Evolutionary conservation across 768 basidiomycete species (phyloP).

Genomic region (Pleurotus sapidus): DNA sequence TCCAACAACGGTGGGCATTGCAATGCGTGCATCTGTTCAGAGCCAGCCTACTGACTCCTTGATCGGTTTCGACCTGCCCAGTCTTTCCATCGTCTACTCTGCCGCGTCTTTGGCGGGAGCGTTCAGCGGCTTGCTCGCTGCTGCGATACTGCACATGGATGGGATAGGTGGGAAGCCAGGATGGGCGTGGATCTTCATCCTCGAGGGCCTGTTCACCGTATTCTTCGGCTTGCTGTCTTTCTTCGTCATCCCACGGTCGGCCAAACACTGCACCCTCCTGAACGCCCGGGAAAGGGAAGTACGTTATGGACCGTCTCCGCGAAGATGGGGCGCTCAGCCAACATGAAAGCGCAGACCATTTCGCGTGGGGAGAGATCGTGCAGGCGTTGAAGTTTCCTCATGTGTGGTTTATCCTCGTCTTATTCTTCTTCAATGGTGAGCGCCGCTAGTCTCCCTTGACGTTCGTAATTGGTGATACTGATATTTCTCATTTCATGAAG

Average conservation of each 20-base stretch:
- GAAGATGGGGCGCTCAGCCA: slow-evolving; percentile 22
- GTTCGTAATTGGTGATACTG: no score
- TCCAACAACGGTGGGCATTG: slow-evolving; percentile 25
- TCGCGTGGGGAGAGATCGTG: slow-evolving; percentile 35
- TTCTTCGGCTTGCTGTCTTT: slow-evolving; percentile 40
- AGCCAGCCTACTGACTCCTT: slow-evolving; percentile 29
- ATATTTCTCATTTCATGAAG: not conserved
- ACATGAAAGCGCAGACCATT: slow-evolving; percentile 21
- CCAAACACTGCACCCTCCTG: slow-evolving; percentile 34
- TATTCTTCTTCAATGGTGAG: slow-evolving; percentile 31
- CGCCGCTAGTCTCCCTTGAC: not conserved
- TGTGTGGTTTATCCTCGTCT: slow-evolving; percentile 26
- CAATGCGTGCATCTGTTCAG: slow-evolving; percentile 33
- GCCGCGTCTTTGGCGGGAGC: slow-evolving; percentile 41
- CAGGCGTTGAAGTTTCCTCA: slow-evolving; percentile 31
- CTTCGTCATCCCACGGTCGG: slow-evolving; percentile 38
- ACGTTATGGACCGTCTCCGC: slow-evolving; percentile 37
- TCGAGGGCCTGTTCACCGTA: slow-evolving; percentile 45
- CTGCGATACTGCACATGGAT: slow-evolving; percentile 49
- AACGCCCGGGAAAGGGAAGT: slow-evolving; percentile 28
- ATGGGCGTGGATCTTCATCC: slow-evolving; percentile 62
- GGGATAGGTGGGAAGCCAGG: slow-evolving; percentile 42
- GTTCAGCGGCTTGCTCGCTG: slow-evolving; percentile 58
- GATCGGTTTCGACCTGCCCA: slow-evolving; percentile 32
- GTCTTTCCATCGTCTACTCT: slow-evolving; percentile 26